phyloP scores from a whole-genome alignment of 129 eudicot genomes.

The Glebionis coronaria region DNA sequence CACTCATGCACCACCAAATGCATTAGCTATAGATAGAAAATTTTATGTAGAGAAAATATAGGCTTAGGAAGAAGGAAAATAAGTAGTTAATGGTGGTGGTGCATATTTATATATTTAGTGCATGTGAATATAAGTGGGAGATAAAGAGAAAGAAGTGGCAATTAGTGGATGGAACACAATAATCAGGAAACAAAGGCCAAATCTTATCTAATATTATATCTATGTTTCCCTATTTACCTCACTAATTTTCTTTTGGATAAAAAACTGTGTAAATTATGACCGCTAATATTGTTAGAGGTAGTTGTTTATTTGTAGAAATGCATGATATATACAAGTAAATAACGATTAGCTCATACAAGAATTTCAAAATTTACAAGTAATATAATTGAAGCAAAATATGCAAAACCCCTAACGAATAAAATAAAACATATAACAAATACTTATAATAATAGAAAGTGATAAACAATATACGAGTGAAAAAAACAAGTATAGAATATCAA shows the following conservation, averaged over 20 bases:
- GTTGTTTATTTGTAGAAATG: no score
- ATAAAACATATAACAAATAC: no score
- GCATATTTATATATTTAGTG: slow-evolving; percentile 22
- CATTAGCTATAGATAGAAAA: slow-evolving; percentile 25
- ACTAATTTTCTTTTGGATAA: neutral
- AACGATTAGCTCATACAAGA: no score
- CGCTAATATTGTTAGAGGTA: slow-evolving; percentile 1
- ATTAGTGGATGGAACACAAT: slow-evolving; percentile 36
- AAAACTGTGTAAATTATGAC: neutral
- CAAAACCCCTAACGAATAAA: no score
- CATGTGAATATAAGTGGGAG: slow-evolving; percentile 29
- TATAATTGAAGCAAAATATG: no score
- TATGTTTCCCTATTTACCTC: neutral
- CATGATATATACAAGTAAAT: no score
- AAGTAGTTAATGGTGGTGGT: slow-evolving; percentile 34
- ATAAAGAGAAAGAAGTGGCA: slow-evolving; percentile 27
- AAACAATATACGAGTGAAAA: no score
- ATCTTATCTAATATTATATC: neutral
- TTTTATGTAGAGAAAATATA: slow-evolving; percentile 34
- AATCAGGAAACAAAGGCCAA: slow-evolving; percentile 22
- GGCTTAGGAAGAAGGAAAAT: slow-evolving; percentile 21
- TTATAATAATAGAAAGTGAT: no score
- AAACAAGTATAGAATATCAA: no score
- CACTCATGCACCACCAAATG: slow-evolving; percentile 24
- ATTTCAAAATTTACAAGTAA: no score